A percentile compares a stretch with the other conserved stretches of the same genome.
Conservation (phyloP, 805 yeast genomes). For the Myxozyma monticola region DNA sequence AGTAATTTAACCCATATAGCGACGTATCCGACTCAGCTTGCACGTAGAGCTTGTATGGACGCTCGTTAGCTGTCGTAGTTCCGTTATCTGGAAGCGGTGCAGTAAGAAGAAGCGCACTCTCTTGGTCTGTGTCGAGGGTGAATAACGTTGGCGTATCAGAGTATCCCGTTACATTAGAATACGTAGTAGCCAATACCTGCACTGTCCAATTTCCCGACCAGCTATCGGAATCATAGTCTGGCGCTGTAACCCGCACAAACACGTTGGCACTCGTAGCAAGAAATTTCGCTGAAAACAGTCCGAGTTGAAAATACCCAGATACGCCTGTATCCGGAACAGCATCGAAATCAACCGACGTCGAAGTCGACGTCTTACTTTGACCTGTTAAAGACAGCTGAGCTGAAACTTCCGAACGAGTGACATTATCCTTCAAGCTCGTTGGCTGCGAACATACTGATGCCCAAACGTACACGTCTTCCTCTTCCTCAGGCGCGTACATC, state of each 20-base stretch:
- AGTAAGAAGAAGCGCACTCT: constrained; percentile 13
- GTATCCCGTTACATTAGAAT: neutral
- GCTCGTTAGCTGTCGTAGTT: neutral
- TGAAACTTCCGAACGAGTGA: too few relatives aligned
- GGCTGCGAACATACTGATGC: neutral
- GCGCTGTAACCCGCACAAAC: constrained; percentile 7
- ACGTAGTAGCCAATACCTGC: constrained; percentile 9
- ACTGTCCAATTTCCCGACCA: constrained; percentile 22
- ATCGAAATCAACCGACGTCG: neutral
- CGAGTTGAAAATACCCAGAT: neutral
- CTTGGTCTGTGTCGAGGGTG: constrained; percentile 16
- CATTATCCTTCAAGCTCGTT: neutral
- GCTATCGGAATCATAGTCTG: constrained; percentile 2
- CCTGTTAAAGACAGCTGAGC: too few relatives aligned
- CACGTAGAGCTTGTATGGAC: constrained; percentile 45
- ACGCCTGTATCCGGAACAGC: too few relatives aligned
- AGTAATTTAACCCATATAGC: constrained; percentile 46
- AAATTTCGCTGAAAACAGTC: neutral
- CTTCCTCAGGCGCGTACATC: neutral
- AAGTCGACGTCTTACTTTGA: too few relatives aligned
- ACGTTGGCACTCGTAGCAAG: neutral
- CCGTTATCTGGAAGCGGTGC: constrained; percentile 3
- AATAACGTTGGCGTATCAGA: neutral
- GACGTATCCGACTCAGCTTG: constrained; percentile 41
- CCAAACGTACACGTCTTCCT: neutral